Conservation (phyloP, 208 protist genomes). For the Porcisia hertigi region DNA sequence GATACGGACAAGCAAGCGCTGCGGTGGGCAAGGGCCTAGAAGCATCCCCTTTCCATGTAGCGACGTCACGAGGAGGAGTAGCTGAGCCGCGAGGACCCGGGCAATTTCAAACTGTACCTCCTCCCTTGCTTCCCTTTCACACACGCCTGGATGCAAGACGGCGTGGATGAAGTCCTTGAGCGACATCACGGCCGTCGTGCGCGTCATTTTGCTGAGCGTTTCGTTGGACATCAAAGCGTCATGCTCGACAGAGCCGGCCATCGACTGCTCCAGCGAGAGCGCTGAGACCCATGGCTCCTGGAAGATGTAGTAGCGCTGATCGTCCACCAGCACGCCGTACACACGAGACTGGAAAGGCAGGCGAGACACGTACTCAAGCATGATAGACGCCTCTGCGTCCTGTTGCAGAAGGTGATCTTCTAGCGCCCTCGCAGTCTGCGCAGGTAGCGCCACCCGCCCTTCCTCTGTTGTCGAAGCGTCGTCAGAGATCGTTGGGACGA, state of each 20-base stretch:
- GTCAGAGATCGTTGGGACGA: constrained; percentile 39
- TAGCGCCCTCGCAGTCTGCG: constrained; percentile 37
- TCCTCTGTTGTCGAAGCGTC: constrained; percentile 1
- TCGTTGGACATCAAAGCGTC: constrained; percentile 53
- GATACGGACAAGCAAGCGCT: constrained; percentile 71
- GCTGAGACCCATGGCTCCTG: constrained; percentile 80
- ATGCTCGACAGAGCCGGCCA: constrained; percentile 29
- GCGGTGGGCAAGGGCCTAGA: constrained; percentile 73
- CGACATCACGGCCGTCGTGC: constrained; percentile 57
- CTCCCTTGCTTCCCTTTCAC: constrained; percentile 24
- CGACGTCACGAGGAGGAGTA: constrained; percentile 67
- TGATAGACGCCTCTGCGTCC: constrained; percentile 74
- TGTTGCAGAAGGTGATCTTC: constrained; percentile 53
- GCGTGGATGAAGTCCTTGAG: constrained; percentile 78
- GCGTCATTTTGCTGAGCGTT: constrained; percentile 44
- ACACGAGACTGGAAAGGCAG: constrained; percentile 73
- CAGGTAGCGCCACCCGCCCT: not conserved
- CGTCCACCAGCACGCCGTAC: constrained; percentile 76
- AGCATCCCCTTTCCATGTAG: constrained; percentile 82
- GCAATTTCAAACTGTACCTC: constrained; percentile 61
- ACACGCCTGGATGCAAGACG: constrained; percentile 35
- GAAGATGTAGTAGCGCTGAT: constrained; percentile 82
- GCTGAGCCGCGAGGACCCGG: constrained; percentile 65
- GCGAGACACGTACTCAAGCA: constrained; percentile 78
- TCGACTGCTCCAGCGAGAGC: constrained; percentile 55